Evolutionary conservation across 2,329 filamentous ascomycete species (phyloP).

Genomic region (Macroventuria anomochaeta): DNA sequence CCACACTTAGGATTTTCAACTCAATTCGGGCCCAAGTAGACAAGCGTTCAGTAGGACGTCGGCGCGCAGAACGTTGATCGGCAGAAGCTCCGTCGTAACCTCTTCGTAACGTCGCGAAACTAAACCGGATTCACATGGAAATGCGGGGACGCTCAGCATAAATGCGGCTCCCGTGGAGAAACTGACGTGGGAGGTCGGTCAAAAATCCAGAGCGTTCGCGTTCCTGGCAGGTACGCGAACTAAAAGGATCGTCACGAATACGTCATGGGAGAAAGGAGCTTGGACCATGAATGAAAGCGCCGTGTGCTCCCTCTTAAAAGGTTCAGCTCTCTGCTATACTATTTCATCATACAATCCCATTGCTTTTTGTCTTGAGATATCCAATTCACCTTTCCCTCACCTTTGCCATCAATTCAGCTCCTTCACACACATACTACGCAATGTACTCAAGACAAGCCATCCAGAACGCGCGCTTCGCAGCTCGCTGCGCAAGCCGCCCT

Average conservation of each 20-base stretch:
- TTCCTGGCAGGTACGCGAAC: constrained; percentile 1
- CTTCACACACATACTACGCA: constrained; percentile 2
- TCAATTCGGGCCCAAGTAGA: too few species aligned
- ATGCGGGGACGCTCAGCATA: constrained; percentile 7
- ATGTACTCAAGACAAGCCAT: constrained; percentile 46
- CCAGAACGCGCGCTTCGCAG: constrained; percentile 39
- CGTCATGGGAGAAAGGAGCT: constrained; percentile 15
- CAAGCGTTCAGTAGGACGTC: too few species aligned
- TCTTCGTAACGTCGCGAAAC: neutral
- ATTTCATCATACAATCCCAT: constrained; percentile 9
- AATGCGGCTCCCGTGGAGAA: constrained; percentile 11
- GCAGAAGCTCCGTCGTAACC: too few species aligned
- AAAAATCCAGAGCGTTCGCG: neutral
- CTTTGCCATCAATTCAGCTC: constrained; percentile 11
- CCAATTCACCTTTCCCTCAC: neutral
- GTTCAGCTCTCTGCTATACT: neutral
- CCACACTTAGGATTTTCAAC: too few species aligned
- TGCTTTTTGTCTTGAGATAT: constrained; percentile 8
- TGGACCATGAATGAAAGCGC: neutral
- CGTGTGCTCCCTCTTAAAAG: constrained; percentile 8
- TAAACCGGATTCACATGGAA: constrained; percentile 6
- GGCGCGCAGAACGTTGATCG: too few species aligned
- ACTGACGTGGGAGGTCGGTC: constrained; percentile 13
- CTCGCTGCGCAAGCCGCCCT: constrained; percentile 40
- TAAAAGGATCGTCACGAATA: constrained; percentile 8